These are phyloP conservation scores for Diplocarpon rosae DNA, from an alignment of 2,329 filamentous ascomycete genomes.

Conservation along the genomic window DNA sequence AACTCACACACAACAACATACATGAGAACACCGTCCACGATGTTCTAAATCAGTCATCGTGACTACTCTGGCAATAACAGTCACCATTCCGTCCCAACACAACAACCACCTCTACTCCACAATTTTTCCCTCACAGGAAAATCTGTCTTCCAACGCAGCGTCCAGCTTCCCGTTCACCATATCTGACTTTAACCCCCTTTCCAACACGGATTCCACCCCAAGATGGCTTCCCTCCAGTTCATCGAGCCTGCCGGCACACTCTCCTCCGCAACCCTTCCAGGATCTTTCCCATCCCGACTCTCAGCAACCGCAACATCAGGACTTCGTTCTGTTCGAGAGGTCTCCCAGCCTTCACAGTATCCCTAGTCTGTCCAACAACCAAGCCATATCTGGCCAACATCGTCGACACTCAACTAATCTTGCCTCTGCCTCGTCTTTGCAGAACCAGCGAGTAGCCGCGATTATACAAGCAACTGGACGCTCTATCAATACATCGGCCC, in stretches of 20 bases:
- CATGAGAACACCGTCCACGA: conserved; percentile 36
- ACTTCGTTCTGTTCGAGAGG: conserved; percentile 55
- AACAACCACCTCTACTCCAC: conserved; percentile 35
- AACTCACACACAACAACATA: conserved; percentile 28
- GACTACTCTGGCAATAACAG: conserved; percentile 28
- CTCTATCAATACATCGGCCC: conserved; percentile 40
- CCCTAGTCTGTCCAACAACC: conserved; percentile 27
- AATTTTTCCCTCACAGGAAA: conserved; percentile 46
- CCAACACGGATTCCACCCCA: conserved; percentile 73
- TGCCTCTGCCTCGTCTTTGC: conserved; percentile 37
- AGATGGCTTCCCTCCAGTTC: conserved; percentile 68
- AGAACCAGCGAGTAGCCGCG: conserved; percentile 49
- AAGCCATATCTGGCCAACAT: conserved; percentile 31
- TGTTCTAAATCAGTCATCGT: conserved; percentile 44
- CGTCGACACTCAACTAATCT: conserved; percentile 42
- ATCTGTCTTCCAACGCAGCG: conserved; percentile 59
- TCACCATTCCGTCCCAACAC: conserved; percentile 42
- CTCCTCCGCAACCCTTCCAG: conserved; percentile 39
- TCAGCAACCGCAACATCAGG: conserved; percentile 34
- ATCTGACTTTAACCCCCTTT: conserved; percentile 54
- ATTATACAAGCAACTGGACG: conserved; percentile 48
- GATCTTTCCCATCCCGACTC: conserved; percentile 12
- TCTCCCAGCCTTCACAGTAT: conserved; percentile 25
- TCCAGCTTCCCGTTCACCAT: conserved; percentile 45
- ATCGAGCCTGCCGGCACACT: conserved; percentile 50